Evolutionary conservation across 78 protist species (phyloP), one percentile per base, ranked within the genome.

Genomic region (Dictyostelium citrinum): DNA sequence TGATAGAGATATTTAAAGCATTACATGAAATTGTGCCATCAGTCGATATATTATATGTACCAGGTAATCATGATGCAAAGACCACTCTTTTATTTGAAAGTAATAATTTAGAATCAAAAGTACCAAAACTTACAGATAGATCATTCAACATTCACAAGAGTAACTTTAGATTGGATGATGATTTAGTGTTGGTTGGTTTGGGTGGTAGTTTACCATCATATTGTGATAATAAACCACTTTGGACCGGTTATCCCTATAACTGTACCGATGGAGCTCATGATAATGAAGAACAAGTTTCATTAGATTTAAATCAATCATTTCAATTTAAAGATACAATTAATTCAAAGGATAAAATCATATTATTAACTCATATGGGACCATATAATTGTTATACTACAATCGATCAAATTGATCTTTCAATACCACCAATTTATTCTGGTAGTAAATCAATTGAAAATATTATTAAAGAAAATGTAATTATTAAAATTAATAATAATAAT

Each of bases 291-390:
- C 51, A 86, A 43, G 64, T 86, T 12, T 35, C 41, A 33, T 43
- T 3, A 10, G 92, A 86, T 39, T 51, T 86, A n/a, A 41, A 75
- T 14, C 22, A 24, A 31, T 77, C 91, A 0, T 55, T 14, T 24
- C 17, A 60, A 33, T 55, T 4, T 24, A 17, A 60, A 33, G 75
- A 45, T n/a, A 35, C 67, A 22, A 35, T 14, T 11, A 31, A 17
- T 70, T 60, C 77, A 70, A 70, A 70, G 35, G 93, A 88, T 46
- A 58, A 43, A 35, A 68, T 88, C 17, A 31, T 88, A 7, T 55
- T 88, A 24, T 74, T 88, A 55, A 88, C 86, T 20, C 93, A 88
- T 78, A 82, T 76, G 41, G 93, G 93, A 37, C 93, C 93, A 27
- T 68, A 68, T n/a, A 27, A 60, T 49, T 79, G 85, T 9, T 9